Conservation (phyloP, 768 basidiomycete genomes). For the Candolleomyces eurysporus region DNA sequence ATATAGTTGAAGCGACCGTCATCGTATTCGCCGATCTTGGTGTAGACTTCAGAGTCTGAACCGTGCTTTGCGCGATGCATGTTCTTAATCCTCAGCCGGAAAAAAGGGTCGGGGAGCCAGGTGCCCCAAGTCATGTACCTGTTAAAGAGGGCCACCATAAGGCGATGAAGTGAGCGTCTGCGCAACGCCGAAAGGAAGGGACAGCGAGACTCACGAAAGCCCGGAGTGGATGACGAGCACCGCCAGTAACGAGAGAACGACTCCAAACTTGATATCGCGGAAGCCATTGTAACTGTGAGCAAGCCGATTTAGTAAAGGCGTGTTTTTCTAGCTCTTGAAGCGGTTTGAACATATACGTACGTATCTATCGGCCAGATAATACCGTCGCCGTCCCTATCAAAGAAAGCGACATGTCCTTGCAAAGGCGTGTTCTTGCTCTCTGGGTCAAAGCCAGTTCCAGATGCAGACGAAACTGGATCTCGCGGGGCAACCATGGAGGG, state of each 20-base stretch:
- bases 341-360: conserved; percentile 20
- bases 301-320: neutral
- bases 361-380: conserved; percentile 47
- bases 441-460: too few species aligned
- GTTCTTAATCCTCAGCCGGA: conserved; percentile 36
- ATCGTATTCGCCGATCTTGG: conserved; percentile 38
- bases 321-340: neutral
- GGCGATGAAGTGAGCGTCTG: neutral
- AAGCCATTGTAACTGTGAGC: conserved; percentile 35
- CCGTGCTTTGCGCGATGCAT: conserved; percentile 46
- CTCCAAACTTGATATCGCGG: conserved; percentile 35
- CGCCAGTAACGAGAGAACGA: conserved; percentile 34
- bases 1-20: conserved; percentile 35
- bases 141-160: neutral
- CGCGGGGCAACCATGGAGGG: too few species aligned
- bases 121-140: conserved; percentile 36
- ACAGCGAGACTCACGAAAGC: conserved; percentile 37
- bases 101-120: conserved; percentile 41
- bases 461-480: too few species aligned
- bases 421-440: too few species aligned
- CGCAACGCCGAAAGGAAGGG: neutral
- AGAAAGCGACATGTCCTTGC: conserved; percentile 23
- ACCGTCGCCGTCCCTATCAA: conserved; percentile 43
- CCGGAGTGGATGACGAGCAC: conserved; percentile 35
- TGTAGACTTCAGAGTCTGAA: conserved; percentile 39